phyloP scores from a whole-genome alignment of 1,139 yeast genomes.

The Yamadazyma blattariae region DNA sequence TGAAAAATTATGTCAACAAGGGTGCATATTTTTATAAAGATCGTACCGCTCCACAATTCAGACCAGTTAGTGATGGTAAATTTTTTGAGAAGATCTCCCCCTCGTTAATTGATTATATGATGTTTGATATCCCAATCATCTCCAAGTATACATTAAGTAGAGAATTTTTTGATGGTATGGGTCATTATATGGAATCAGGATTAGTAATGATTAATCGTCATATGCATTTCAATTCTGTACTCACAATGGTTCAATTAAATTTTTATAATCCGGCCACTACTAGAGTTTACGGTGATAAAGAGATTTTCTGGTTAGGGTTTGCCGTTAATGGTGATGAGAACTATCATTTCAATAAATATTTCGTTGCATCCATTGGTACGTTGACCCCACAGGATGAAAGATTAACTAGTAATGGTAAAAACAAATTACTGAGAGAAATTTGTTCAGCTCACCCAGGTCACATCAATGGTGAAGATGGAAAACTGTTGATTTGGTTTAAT shows the following conservation, averaged over 20 bases:
- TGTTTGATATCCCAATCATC: conserved; percentile 31
- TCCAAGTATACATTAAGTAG: conserved; percentile 20
- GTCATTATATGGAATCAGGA: conserved; percentile 34
- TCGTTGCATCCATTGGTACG: conserved; percentile 30
- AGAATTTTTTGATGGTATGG: conserved; percentile 28
- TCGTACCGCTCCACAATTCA: conserved; percentile 26
- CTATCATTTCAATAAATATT: conserved; percentile 25
- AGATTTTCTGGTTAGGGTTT: conserved; percentile 34
- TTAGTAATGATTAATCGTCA: conserved; percentile 26
- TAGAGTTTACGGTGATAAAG: conserved; percentile 34
- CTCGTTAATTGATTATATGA: conserved; percentile 23
- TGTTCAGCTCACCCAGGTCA: conserved; percentile 50
- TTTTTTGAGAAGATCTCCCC: conserved; percentile 29
- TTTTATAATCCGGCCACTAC: conserved; percentile 22
- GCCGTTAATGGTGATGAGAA: conserved; percentile 31
- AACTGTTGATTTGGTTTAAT: conserved; percentile 30
- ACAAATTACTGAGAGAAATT: conserved; percentile 26
- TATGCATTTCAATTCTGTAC: conserved; percentile 26
- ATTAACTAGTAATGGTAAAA: conserved; percentile 18
- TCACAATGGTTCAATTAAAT: conserved; percentile 29
- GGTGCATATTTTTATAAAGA: conserved; percentile 35
- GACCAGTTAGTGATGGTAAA: conserved; percentile 22
- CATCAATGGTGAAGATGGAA: conserved; percentile 28
- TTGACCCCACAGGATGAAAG: conserved; percentile 22
- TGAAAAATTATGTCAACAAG: conserved; percentile 20